Evolutionary conservation across 1,284 basidiomycete species (phyloP).

Genomic region (Schizopora paradoxa): DNA sequence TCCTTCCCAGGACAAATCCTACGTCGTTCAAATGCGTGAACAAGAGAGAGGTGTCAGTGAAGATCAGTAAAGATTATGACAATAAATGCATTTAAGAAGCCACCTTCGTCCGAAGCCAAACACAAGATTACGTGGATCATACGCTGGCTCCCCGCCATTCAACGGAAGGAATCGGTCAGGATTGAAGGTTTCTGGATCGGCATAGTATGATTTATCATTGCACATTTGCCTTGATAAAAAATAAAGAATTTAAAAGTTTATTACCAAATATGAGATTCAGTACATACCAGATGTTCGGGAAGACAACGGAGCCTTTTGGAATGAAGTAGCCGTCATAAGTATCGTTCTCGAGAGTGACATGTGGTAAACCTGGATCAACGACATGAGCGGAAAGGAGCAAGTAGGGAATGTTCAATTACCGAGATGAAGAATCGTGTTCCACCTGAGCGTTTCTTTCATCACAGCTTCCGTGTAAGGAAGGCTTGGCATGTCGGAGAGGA

Average conservation of each 20-base stretch:
- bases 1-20: conserved; percentile 29
- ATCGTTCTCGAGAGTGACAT: conserved; percentile 38
- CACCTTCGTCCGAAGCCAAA: conserved; percentile 43
- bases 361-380: conserved; percentile 34
- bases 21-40: conserved; percentile 1
- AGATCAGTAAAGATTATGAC: neutral
- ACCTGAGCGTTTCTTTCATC: conserved; percentile 48
- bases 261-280: neutral
- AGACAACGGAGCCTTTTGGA: conserved; percentile 38
- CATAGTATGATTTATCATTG: conserved; percentile 37
- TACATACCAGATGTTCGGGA: conserved; percentile 42
- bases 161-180: conserved; percentile 37
- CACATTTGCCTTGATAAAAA: conserved; percentile 36
- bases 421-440: conserved; percentile 41
- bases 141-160: conserved; percentile 21
- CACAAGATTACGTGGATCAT: conserved; percentile 30
- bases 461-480: conserved; percentile 46
- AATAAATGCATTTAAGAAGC: conserved; percentile 36
- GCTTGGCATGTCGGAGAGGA: conserved; percentile 32
- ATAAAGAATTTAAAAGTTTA: neutral
- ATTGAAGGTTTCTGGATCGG: conserved; percentile 38
- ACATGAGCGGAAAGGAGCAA: conserved; percentile 4
- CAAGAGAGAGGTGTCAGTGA: conserved; percentile 8
- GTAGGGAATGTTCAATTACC: conserved; percentile 28
- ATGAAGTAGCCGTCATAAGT: conserved; percentile 38